Evolutionary conservation across 768 basidiomycete species (phyloP), one percentile per base, ranked within the genome.

Genomic region (Tulasnella sp.): DNA sequence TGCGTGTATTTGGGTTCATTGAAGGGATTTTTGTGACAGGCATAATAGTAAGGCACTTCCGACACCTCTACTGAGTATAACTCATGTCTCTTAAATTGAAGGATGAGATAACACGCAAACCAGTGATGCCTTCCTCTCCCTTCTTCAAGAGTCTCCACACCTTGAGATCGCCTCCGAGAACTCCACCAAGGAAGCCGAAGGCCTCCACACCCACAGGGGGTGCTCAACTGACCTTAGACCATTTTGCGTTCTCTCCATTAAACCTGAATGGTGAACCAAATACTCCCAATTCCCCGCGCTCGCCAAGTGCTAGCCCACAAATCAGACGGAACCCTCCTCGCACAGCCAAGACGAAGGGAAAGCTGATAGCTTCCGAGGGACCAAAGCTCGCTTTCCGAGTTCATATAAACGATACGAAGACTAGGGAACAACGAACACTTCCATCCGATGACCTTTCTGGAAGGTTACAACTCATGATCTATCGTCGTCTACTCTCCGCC

Each of bases 1-100:
- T 67, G 19, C 65, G 64, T 3, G 64, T 67, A 1, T 62, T 65
- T 5, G 66, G 66, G 1, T 64, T 64, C 41, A 57, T 67, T n/a
- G 57, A 58, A n/a, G 66, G 60, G 19, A 48, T 59, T 34, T 54
- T 65, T 45, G 56, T 67, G 24, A 59, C 61, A 35, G 66, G 66
- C 5, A 60, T 67, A 20, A 66, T 67, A 15, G 66, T 64, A 37
- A 48, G 64, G 57, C 29, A 22, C n/a, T 4, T 3, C 22, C 3
- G 13, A 20, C 29, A 15, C 5, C 50, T 24, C 10, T n/a, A 16
- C 49, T n/a, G 33, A 34, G 12, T 3, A 13, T 8, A 31, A 5
- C 5, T 45, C 22, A 45, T 25, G 7, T 12, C 7, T 25, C 15
- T 5, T 16, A n/a, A 25, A 7, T 6, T 24, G 8, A 40, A 67